Evolutionary conservation across 805 yeast genomes (phyloP).

Genomic region (Saturnispora mendoncae): DNA sequence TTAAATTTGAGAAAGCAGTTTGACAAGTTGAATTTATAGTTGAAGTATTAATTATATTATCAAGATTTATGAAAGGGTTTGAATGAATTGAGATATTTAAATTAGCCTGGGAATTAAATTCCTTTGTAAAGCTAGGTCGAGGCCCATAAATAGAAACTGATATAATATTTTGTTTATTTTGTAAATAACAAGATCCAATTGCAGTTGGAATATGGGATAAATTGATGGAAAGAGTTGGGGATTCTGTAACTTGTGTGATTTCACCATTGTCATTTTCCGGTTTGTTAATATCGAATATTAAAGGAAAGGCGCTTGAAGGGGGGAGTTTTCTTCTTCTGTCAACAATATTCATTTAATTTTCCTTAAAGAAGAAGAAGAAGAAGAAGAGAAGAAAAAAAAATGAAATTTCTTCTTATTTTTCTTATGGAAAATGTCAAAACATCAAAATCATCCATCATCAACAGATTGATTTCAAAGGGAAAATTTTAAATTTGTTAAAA

Average conservation of each 20-base stretch:
- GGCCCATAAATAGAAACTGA: slow-evolving; percentile 82
- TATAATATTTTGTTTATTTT: slow-evolving; percentile 51
- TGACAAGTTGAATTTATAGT: slow-evolving; percentile 29
- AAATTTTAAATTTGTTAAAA: not conserved
- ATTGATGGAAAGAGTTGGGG: slow-evolving; percentile 37
- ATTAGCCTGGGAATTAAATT: slow-evolving; percentile 27
- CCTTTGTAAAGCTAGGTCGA: slow-evolving; percentile 45
- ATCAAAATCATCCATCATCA: too few relatives aligned
- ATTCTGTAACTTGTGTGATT: too few relatives aligned
- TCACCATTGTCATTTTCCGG: too few relatives aligned
- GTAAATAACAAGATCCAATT: slow-evolving; percentile 74
- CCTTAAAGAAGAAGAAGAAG: not conserved
- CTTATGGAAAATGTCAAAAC: too few relatives aligned
- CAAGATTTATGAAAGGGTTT: slow-evolving; percentile 21
- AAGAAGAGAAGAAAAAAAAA: not conserved
- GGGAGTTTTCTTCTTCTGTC: slow-evolving; percentile 88
- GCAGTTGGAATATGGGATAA: slow-evolving; percentile 53
- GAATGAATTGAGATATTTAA: slow-evolving; percentile 19
- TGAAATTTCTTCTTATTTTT: too few relatives aligned
- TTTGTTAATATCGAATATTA: slow-evolving; percentile 39
- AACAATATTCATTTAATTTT: slow-evolving; percentile 28
- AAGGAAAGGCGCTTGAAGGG: slow-evolving; percentile 56
- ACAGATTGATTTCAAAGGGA: too few relatives aligned
- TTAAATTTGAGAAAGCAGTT: slow-evolving; percentile 34
- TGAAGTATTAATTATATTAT: slow-evolving; percentile 20